Evolutionary conservation across 306 rosid genomes (phyloP).

Genomic region (Crataegus laevigata): DNA sequence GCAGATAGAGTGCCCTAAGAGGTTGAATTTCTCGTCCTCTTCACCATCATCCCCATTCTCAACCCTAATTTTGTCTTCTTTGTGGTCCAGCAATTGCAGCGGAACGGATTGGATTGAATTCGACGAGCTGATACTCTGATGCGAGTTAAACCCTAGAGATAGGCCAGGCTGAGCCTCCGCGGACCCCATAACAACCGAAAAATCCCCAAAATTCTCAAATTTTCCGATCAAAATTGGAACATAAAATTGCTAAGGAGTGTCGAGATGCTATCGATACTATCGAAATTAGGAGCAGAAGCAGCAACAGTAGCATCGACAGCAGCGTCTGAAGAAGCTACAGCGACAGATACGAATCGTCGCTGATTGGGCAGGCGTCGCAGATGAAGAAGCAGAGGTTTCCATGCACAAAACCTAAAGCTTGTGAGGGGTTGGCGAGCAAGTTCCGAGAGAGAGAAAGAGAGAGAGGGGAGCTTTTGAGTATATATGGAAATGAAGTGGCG

Average conservation of each 20-base stretch:
- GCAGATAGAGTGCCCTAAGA: conserved; percentile 45
- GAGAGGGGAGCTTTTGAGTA: background rate
- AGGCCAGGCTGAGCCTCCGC: conserved; percentile 46
- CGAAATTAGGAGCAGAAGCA: conserved; percentile 36
- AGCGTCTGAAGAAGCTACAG: conserved; percentile 34
- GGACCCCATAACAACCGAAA: conserved; percentile 27
- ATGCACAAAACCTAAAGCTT: conserved; percentile 5
- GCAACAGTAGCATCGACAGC: conserved; percentile 77
- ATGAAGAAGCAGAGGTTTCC: conserved; percentile 34
- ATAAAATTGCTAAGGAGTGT: background rate
- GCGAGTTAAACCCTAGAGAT: conserved; percentile 47
- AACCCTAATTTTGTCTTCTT: conserved; percentile 25
- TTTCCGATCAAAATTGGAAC: too few species aligned
- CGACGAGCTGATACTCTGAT: conserved; percentile 10
- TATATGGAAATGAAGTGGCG: background rate
- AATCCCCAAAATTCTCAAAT: background rate
- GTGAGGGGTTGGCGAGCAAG: background rate
- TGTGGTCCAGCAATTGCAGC: conserved; percentile 24
- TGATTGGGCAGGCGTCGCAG: conserved; percentile 3
- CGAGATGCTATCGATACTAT: background rate
- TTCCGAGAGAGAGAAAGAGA: background rate
- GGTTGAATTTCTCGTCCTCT: conserved; percentile 43
- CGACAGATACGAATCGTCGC: conserved; percentile 29
- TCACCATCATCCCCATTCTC: conserved; percentile 28
- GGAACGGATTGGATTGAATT: conserved; percentile 19